Conservation (phyloP, 148 eudicot species). For the Amaranthus hypochondriacus region DNA sequence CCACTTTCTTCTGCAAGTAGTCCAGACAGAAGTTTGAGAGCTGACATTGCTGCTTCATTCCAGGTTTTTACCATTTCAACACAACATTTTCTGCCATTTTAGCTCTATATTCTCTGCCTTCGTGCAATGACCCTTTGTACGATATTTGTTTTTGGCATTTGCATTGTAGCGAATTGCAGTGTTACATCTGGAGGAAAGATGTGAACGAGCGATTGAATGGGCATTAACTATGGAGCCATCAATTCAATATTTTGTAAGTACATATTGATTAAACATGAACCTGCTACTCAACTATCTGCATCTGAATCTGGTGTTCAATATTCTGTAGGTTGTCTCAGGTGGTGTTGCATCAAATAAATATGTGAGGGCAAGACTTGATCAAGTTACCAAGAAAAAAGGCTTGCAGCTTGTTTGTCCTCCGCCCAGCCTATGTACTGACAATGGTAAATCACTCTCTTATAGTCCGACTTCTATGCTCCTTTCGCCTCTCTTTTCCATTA, state of each 20-base stretch:
- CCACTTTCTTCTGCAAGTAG: conserved; percentile 65
- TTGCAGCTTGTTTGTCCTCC: conserved; percentile 93
- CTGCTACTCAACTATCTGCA: conserved; percentile 1
- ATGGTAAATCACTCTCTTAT: conserved; percentile 44
- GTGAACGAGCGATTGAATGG: conserved; percentile 93
- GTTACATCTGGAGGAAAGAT: conserved; percentile 86
- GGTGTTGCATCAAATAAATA: conserved; percentile 94
- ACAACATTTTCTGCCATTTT: background rate
- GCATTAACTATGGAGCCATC: conserved; percentile 84
- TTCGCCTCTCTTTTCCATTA: background rate
- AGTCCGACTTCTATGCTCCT: background rate
- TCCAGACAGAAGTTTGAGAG: conserved; percentile 76
- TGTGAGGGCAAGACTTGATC: conserved; percentile 70
- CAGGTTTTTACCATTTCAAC: conserved; percentile 44
- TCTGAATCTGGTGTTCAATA: conserved; percentile 11
- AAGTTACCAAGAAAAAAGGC: conserved; percentile 49
- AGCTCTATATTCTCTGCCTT: background rate
- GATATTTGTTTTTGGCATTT: background rate
- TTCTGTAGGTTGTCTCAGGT: conserved; percentile 84
- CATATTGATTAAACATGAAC: conserved; percentile 1
- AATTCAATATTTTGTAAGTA: conserved; percentile 60
- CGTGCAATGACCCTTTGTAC: background rate
- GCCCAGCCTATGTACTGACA: conserved; percentile 95
- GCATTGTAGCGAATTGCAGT: conserved; percentile 81
- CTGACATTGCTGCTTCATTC: conserved; percentile 95